These are phyloP conservation scores for Flaveria trinervia DNA, from an alignment of 129 eudicot species.

Conservation along the genomic window DNA sequence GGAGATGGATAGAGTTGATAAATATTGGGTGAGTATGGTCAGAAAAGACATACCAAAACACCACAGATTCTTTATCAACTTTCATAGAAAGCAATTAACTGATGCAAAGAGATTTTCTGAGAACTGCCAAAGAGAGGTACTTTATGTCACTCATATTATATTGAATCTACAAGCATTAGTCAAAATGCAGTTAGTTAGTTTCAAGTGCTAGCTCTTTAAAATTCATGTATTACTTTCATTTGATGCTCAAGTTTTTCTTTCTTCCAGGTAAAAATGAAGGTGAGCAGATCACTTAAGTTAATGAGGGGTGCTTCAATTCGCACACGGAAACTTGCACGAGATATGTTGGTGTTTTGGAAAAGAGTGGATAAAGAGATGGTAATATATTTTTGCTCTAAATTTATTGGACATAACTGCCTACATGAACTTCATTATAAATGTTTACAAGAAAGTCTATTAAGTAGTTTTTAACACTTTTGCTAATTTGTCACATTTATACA, in stretches of 20 bases:
- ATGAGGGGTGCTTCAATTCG: conserved; percentile 94
- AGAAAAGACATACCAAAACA: conserved; percentile 90
- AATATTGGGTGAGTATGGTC: conserved; percentile 83
- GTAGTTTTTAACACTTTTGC: conserved; percentile 15
- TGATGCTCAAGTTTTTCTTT: conserved; percentile 21
- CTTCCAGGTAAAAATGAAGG: conserved; percentile 88
- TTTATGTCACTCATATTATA: conserved; percentile 11
- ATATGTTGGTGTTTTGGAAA: conserved; percentile 95
- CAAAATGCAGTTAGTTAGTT: conserved; percentile 20
- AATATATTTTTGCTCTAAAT: conserved; percentile 22
- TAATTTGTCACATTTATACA: conserved; percentile 13
- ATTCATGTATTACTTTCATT: conserved; percentile 5
- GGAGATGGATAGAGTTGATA: conserved; percentile 77
- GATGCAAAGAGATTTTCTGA: conserved; percentile 97
- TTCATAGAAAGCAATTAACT: conserved; percentile 71
- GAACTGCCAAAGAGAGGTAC: conserved; percentile 92
- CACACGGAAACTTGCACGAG: conserved; percentile 92
- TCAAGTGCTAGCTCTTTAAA: conserved; percentile 6
- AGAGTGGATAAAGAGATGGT: conserved; percentile 98
- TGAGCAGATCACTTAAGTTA: conserved; percentile 87
- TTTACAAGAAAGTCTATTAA: conserved; percentile 12
- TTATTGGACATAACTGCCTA: conserved; percentile 12
- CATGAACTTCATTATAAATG: conserved; percentile 1
- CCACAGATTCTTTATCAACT: conserved; percentile 62
- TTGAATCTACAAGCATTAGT: conserved; percentile 23